phyloP scores from a whole-genome alignment of 495 filamentous ascomycete species.

The Schizothecium vesticola region DNA sequence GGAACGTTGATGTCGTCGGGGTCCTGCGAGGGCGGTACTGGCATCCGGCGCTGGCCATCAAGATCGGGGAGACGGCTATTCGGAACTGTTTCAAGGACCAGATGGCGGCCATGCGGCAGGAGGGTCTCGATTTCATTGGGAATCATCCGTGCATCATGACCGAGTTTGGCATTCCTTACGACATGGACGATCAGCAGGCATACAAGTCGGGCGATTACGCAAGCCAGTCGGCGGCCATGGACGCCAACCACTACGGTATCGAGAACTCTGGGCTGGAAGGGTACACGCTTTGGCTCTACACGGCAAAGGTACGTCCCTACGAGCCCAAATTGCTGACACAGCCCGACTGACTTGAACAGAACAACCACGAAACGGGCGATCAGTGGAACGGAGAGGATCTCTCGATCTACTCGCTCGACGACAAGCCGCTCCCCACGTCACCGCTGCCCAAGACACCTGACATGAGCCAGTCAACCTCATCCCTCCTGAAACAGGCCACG shows the following conservation, averaged over 20 bases:
- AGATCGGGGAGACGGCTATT: constrained; percentile 90
- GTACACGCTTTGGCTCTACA: constrained; percentile 87
- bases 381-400: constrained; percentile 98
- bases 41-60: constrained; percentile 83
- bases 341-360: constrained; percentile 39
- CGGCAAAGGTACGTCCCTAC: constrained; percentile 51
- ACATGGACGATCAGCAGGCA: constrained; percentile 94
- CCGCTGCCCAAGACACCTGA: constrained; percentile 36
- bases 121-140: constrained; percentile 87
- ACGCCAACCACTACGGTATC: constrained; percentile 91
- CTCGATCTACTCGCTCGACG: constrained; percentile 81
- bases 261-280: constrained; percentile 77
- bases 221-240: constrained; percentile 89
- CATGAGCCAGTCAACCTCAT: constrained; percentile 32
- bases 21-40: constrained; percentile 83
- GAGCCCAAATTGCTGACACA: background rate
- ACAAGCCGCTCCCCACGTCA: constrained; percentile 59
- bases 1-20: constrained; percentile 95
- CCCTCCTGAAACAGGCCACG: constrained; percentile 24
- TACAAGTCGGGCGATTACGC: constrained; percentile 96
- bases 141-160: constrained; percentile 85
- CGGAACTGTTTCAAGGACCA: constrained; percentile 91
- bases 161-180: constrained; percentile 96
- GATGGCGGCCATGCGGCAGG: constrained; percentile 76
- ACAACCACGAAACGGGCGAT: constrained; percentile 86